Evolutionary conservation across 2,329 filamentous ascomycete species (phyloP).

Genomic region (Ampelomyces quisqualis): DNA sequence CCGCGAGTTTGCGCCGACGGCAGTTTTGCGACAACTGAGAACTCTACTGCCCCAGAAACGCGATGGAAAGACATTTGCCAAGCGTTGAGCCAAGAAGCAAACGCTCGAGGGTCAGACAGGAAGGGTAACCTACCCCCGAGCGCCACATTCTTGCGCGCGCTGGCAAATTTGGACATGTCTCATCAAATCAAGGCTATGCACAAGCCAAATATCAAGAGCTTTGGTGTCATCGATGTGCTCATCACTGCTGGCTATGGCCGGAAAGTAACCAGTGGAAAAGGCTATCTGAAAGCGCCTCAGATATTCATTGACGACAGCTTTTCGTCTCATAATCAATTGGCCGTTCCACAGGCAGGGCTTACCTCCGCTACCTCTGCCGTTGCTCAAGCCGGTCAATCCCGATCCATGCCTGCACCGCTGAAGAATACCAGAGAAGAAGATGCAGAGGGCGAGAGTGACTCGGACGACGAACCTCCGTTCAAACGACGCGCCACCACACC

Average conservation of each 20-base stretch:
- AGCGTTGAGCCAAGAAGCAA: slow-evolving; percentile 38
- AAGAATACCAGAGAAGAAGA: no score
- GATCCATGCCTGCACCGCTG: no score
- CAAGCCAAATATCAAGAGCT: slow-evolving; percentile 28
- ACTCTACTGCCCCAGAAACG: slow-evolving; percentile 10
- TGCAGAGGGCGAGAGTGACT: slow-evolving; percentile 10
- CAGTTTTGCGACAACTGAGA: slow-evolving; percentile 9
- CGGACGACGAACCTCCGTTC: slow-evolving; percentile 1
- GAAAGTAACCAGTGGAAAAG: slow-evolving; percentile 22
- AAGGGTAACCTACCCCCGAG: slow-evolving; percentile 37
- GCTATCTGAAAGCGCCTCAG: slow-evolving; percentile 28
- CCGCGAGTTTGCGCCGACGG: slow-evolving; percentile 25
- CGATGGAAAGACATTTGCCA: slow-evolving; percentile 42
- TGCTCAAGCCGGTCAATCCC: no score
- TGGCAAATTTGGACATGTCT: slow-evolving; percentile 45
- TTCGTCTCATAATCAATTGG: background rate
- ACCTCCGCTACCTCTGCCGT: no score
- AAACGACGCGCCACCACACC: slow-evolving; percentile 9
- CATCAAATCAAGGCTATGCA: slow-evolving; percentile 34
- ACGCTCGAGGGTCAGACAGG: slow-evolving; percentile 36
- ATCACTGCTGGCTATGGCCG: slow-evolving; percentile 33
- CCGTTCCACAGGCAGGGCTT: no score
- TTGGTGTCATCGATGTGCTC: slow-evolving; percentile 45
- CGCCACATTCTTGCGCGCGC: slow-evolving; percentile 42
- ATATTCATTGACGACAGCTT: slow-evolving; percentile 27